Conservation (phyloP, 495 filamentous ascomycete genomes). For the Hypoxylon fragiforme region DNA sequence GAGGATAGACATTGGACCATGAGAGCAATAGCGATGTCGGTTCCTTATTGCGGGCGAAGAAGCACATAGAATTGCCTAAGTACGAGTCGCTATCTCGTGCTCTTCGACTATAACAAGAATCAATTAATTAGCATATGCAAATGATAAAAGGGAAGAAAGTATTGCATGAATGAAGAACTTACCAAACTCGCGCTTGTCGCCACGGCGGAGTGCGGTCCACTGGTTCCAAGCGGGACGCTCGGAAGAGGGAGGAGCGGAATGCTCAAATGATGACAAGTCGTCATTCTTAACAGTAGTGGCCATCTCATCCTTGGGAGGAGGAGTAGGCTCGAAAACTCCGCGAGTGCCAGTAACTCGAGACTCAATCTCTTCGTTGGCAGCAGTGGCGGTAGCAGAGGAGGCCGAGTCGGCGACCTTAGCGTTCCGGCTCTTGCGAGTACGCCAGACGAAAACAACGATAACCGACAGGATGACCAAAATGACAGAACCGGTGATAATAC, state of each 20-base stretch:
- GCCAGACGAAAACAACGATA: slow-evolving; percentile 34
- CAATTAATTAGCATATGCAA: background rate
- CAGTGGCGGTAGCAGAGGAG: background rate
- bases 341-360: slow-evolving; percentile 2
- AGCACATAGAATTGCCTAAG: slow-evolving; percentile 8
- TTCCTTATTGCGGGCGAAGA: no score
- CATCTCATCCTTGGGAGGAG: slow-evolving; percentile 25
- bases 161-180: slow-evolving; percentile 20
- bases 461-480: slow-evolving; percentile 25
- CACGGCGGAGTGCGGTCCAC: slow-evolving; percentile 6
- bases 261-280: slow-evolving; percentile 27
- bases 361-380: slow-evolving; percentile 1
- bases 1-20: no score
- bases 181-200: slow-evolving; percentile 15
- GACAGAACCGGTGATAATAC: slow-evolving; percentile 31
- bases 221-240: slow-evolving; percentile 13
- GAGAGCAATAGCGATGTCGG: no score
- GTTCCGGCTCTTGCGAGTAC: slow-evolving; percentile 28
- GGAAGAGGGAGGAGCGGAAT: background rate
- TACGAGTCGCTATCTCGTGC: slow-evolving; percentile 28
- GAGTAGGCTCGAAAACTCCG: slow-evolving; percentile 3
- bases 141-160: background rate
- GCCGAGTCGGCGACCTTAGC: slow-evolving; percentile 10
- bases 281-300: slow-evolving; percentile 25
- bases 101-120: slow-evolving; percentile 17